phyloP scores from a whole-genome alignment of 148 eudicot species.

The Diospyros kaki region DNA sequence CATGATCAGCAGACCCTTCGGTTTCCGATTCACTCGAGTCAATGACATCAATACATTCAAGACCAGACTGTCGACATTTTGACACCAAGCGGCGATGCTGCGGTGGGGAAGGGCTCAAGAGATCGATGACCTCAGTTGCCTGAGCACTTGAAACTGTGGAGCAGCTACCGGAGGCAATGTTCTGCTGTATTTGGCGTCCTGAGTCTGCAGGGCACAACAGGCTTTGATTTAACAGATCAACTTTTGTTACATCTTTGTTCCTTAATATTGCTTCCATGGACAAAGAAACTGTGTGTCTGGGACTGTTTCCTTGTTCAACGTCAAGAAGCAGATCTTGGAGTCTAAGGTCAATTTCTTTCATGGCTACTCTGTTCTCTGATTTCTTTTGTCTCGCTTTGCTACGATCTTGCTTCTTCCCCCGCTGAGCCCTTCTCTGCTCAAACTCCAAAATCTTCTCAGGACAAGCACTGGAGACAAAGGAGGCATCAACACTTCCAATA shows the following conservation, averaged over 20 bases:
- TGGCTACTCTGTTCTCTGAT: slow-evolving; percentile 28
- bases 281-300: neutral
- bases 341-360: slow-evolving; percentile 42
- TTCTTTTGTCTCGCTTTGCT: slow-evolving; percentile 51
- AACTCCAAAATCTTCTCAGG: slow-evolving; percentile 80
- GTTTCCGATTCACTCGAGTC: slow-evolving; percentile 69
- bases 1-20: slow-evolving; percentile 62
- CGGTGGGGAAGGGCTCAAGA: slow-evolving; percentile 62
- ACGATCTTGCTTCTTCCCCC: slow-evolving; percentile 45
- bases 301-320: slow-evolving; percentile 30
- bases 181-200: slow-evolving; percentile 11
- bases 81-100: slow-evolving; percentile 22
- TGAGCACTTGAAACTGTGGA: neutral
- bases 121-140: slow-evolving; percentile 47
- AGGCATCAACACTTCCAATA: neutral
- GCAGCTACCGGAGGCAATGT: neutral
- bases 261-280: slow-evolving; percentile 10
- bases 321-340: slow-evolving; percentile 62
- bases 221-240: slow-evolving; percentile 16
- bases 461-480: slow-evolving; percentile 61
- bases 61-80: slow-evolving; percentile 28
- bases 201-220: slow-evolving; percentile 7
- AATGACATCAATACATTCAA: slow-evolving; percentile 38
- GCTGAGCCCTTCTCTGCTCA: slow-evolving; percentile 54
- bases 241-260: neutral